Evolutionary conservation across 176 grass and related monocot genomes (phyloP), one percentile per base, ranked within the genome.

Genomic region (Eleusine indica): DNA sequence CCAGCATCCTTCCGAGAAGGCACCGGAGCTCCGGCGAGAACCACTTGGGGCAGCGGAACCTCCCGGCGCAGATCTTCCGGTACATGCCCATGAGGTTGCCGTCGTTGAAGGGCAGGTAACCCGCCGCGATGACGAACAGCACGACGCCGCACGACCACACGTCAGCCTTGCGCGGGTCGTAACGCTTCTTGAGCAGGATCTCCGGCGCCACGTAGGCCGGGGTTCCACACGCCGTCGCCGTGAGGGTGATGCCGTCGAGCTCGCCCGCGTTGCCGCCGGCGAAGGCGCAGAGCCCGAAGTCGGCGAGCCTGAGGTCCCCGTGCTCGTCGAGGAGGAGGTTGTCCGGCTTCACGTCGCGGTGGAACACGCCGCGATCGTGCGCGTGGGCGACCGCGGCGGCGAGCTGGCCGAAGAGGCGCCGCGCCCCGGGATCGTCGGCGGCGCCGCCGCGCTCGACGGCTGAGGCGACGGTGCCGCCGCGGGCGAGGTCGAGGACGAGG

Each of bases 91-190:
- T 90, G 49, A 96, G 52, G 68, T 91, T 99, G 32, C 88, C 84
- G 80, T 99, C 96, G 52, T 94, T 83, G 82, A 99, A 99, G 47
- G 96, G 96, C 19, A 96, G 94, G 41, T 99, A 91, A 4, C 96
- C 96, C 0, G 96, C 96, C 91, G 94, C 92, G 67, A 99, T 86
- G 41, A 94, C 91, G 64, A 99, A 99, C 42, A 99, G 88, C 71
- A 99, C 94, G 70, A 99, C 86, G 6, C 96, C 96, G 68, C 96
- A 99, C 4, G 96, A 99, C 96, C 96, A 99, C 47, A 96, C 73
- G 84, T 99, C 96, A 0, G 89, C 96, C 71, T 92, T 92, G 19
- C 91, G 86, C 11, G 91, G 91, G 65, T 99, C 89, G 35, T 99
- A 99, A 5, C 96, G 93, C 46, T 76, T 74, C 57, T 83, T 80